Percentiles rank a stretch among this genome's conserved stretches.
phyloP scores from a whole-genome alignment of 1,139 yeast species.

The Taphrina pruni region DNA sequence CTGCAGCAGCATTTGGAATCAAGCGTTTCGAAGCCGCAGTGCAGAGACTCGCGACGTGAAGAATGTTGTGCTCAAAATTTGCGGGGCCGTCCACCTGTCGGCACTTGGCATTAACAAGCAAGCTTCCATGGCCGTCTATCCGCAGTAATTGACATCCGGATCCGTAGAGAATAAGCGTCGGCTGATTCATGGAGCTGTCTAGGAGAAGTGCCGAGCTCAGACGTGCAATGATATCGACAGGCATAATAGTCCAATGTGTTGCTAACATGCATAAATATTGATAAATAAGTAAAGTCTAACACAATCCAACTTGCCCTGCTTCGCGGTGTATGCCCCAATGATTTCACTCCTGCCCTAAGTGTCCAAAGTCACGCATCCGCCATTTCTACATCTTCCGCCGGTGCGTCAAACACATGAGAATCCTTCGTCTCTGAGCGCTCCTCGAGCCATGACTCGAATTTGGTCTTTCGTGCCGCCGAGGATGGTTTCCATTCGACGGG shows the following conservation, averaged over 20 bases:
- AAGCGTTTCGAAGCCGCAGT: background rate
- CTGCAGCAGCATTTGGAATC: background rate
- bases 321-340: background rate
- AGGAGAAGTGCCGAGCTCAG: too few species aligned
- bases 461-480: background rate
- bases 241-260: too few species aligned
- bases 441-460: constrained; percentile 17
- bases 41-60: too few species aligned
- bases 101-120: background rate
- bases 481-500: constrained; percentile 1
- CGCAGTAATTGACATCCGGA: too few species aligned
- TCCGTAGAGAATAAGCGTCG: too few species aligned
- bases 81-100: background rate
- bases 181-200: too few species aligned
- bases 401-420: constrained; percentile 2
- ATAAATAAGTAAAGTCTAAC: too few species aligned
- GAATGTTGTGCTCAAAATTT: background rate
- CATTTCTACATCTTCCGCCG: constrained; percentile 16
- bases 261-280: too few species aligned
- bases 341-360: background rate
- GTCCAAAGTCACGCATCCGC: constrained; percentile 15
- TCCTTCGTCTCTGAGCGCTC: background rate
- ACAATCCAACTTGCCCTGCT: background rate
- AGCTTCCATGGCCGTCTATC: too few species aligned
- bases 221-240: background rate